These are phyloP conservation scores for Aurinia saxatilis DNA, from an alignment of 345 rosid species.

Conservation along the genomic window DNA sequence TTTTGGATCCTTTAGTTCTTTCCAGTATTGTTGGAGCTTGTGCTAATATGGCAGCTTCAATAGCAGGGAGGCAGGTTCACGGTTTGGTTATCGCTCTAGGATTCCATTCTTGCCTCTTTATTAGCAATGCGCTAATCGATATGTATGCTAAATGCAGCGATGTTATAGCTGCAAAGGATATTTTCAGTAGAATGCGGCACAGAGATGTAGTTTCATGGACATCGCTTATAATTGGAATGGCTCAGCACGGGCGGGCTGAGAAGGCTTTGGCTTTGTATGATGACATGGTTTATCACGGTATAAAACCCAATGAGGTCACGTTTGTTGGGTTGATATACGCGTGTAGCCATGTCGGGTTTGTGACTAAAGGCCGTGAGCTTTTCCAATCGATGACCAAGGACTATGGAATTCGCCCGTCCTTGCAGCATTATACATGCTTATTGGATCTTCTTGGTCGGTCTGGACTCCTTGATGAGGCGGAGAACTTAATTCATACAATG, in stretches of 20 bases:
- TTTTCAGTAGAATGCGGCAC: constrained; percentile 41
- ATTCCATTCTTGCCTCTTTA: constrained; percentile 52
- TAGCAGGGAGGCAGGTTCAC: constrained; percentile 63
- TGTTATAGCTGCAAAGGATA: constrained; percentile 43
- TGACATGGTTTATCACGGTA: constrained; percentile 51
- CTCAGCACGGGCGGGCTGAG: constrained; percentile 69
- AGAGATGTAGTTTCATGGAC: constrained; percentile 86
- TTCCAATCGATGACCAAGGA: constrained; percentile 55
- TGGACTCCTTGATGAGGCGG: constrained; percentile 65
- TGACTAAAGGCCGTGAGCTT: constrained; percentile 47
- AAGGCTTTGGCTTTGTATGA: constrained; percentile 56
- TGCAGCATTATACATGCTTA: constrained; percentile 73
- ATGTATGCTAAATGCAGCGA: constrained; percentile 89
- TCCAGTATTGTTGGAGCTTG: constrained; percentile 70
- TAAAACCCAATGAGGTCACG: constrained; percentile 76
- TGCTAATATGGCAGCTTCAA: constrained; percentile 56
- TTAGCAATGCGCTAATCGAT: constrained; percentile 63
- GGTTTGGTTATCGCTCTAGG: constrained; percentile 47
- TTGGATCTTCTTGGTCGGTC: constrained; percentile 79
- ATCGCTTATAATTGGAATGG: constrained; percentile 66
- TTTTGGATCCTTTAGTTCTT: constrained; percentile 68
- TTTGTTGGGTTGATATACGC: constrained; percentile 73
- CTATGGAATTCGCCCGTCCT: constrained; percentile 47
- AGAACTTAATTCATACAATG: constrained; percentile 48
- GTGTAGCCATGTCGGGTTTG: constrained; percentile 77